phyloP scores from a whole-genome alignment of 768 basidiomycete genomes.

The Pseudohyphozyma bogoriensis region DNA sequence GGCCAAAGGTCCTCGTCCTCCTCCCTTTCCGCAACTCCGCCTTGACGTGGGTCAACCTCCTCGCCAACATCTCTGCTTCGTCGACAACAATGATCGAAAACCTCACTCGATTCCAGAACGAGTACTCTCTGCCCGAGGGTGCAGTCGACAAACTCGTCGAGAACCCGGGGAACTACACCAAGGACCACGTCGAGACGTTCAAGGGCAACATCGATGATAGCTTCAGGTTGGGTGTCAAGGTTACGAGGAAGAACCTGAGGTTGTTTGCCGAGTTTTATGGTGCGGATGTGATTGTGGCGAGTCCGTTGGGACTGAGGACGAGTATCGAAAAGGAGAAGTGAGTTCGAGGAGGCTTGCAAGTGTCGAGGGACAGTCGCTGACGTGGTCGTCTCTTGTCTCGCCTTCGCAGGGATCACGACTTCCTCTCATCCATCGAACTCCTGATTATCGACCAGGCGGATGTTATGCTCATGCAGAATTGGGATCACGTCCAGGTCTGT shows the following conservation, averaged over 20 bases:
- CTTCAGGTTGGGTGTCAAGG: slow-evolving; percentile 81
- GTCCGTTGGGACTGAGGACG: slow-evolving; percentile 81
- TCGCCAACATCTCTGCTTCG: slow-evolving; percentile 45
- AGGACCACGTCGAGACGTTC: slow-evolving; percentile 86
- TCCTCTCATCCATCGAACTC: slow-evolving; percentile 85
- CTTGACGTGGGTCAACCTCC: slow-evolving; percentile 69
- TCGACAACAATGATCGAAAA: slow-evolving; percentile 56
- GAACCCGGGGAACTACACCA: slow-evolving; percentile 62
- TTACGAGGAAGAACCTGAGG: slow-evolving; percentile 84
- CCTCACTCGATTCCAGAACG: slow-evolving; percentile 63
- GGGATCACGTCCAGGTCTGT: slow-evolving; percentile 88
- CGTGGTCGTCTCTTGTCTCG: not conserved
- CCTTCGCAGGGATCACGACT: slow-evolving; percentile 63
- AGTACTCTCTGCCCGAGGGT: slow-evolving; percentile 72
- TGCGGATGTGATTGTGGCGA: slow-evolving; percentile 83
- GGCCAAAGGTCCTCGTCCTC: slow-evolving; percentile 83
- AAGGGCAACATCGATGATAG: slow-evolving; percentile 95
- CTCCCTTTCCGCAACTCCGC: slow-evolving; percentile 88
- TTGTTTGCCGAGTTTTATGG: slow-evolving; percentile 83
- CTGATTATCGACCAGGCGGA: slow-evolving; percentile 87
- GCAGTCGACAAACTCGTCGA: slow-evolving; percentile 65
- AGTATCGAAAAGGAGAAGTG: slow-evolving; percentile 91
- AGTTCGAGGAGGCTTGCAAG: slow-evolving; percentile 37
- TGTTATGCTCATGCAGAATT: slow-evolving; percentile 93
- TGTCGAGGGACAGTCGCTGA: not conserved